These are phyloP conservation scores for Sugiyamaella japonica DNA, from an alignment of 1,139 yeast species.

Conservation along the genomic window DNA sequence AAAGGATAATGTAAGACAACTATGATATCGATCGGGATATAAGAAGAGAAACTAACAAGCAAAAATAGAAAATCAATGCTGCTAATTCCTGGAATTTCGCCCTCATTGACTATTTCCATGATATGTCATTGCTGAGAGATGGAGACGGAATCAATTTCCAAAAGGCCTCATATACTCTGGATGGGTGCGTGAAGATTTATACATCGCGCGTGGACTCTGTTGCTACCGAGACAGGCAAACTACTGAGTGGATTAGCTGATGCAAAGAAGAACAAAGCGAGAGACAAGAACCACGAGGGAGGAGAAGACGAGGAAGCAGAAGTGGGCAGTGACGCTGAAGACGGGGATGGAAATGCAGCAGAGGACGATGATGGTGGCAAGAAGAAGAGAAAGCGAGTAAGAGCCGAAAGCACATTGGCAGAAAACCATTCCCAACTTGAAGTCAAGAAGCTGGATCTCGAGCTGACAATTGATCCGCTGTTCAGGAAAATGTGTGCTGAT, in stretches of 20 bases:
- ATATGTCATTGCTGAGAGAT: conserved; percentile 56
- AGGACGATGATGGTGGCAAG: conserved; percentile 23
- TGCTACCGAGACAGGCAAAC: conserved; percentile 84
- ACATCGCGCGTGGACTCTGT: conserved; percentile 88
- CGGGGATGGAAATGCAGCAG: conserved; percentile 33
- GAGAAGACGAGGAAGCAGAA: conserved; percentile 35
- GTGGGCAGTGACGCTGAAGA: conserved; percentile 35
- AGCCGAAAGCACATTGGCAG: conserved; percentile 51
- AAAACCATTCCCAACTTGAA: conserved; percentile 58
- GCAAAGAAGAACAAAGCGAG: conserved; percentile 33
- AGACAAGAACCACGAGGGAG: conserved; percentile 36
- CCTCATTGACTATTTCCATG: conserved; percentile 82
- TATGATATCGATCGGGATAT: neutral
- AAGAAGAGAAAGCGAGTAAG: conserved; percentile 29
- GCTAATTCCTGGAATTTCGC: conserved; percentile 78
- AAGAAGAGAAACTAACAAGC: neutral
- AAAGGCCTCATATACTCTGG: conserved; percentile 75
- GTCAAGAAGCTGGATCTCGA: conserved; percentile 76
- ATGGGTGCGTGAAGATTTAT: conserved; percentile 84
- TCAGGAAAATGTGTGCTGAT: conserved; percentile 84
- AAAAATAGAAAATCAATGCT: conserved; percentile 45
- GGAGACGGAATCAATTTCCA: conserved; percentile 72
- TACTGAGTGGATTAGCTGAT: conserved; percentile 70
- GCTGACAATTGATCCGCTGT: conserved; percentile 79
- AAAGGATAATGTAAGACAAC: conserved; percentile 61